Evolutionary conservation across 768 basidiomycete species (phyloP).

Genomic region (Naganishia onofrii): DNA sequence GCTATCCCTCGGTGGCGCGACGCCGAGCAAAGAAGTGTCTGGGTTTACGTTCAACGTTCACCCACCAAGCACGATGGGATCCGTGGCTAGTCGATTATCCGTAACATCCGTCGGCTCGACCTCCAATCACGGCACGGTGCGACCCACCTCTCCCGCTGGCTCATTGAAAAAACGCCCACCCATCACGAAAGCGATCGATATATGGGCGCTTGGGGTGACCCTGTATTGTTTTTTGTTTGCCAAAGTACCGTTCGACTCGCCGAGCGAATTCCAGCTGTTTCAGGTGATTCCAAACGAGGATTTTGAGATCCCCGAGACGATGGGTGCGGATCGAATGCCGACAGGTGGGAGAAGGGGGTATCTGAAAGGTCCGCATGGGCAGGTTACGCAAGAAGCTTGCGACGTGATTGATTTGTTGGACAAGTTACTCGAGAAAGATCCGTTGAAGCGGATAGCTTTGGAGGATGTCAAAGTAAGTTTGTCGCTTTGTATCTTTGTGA

Average conservation of each 20-base stretch:
- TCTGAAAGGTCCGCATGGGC: slow-evolving; percentile 32
- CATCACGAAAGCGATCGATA: slow-evolving; percentile 89
- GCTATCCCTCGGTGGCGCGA: slow-evolving; percentile 35
- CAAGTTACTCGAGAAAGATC: slow-evolving; percentile 76
- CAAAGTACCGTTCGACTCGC: slow-evolving; percentile 68
- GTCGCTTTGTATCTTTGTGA: too few species aligned
- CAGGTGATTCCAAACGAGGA: slow-evolving; percentile 72
- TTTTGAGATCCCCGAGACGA: slow-evolving; percentile 65
- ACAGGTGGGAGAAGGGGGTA: slow-evolving; percentile 61
- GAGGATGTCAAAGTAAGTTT: slow-evolving; percentile 72
- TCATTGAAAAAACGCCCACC: slow-evolving; percentile 48
- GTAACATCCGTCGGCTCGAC: slow-evolving; percentile 20
- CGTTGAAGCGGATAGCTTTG: slow-evolving; percentile 68
- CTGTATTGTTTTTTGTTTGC: slow-evolving; percentile 92
- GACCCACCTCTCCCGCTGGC: slow-evolving; percentile 19
- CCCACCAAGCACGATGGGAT: slow-evolving; percentile 34
- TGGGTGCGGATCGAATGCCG: slow-evolving; percentile 68
- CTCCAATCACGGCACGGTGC: slow-evolving; percentile 51
- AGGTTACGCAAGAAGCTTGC: slow-evolving; percentile 56
- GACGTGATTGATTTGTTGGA: slow-evolving; percentile 71
- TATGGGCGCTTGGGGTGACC: slow-evolving; percentile 97
- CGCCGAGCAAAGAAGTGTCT: slow-evolving; percentile 40
- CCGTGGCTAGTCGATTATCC: slow-evolving; percentile 32
- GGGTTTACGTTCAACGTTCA: slow-evolving; percentile 41
- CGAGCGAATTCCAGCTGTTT: slow-evolving; percentile 75